These are phyloP conservation scores for Mortierella sp. DNA, from an alignment of 371 early-diverging fungal species.

Conservation along the genomic window DNA sequence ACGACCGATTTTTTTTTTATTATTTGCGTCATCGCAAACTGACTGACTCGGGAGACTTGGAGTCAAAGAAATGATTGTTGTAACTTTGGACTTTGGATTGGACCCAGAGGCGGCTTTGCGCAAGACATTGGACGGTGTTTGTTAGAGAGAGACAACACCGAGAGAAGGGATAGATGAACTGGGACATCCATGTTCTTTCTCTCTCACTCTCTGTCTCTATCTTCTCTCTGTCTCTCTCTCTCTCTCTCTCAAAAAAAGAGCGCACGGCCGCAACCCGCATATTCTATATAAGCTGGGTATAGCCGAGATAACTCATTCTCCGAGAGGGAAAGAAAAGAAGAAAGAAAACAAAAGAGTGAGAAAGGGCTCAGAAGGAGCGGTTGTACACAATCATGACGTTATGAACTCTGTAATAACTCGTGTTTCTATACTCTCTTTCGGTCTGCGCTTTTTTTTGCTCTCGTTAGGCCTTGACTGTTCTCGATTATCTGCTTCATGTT, in stretches of 20 bases:
- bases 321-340: not conserved
- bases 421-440: conserved; percentile 5
- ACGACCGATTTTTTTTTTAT: conserved; percentile 13
- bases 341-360: conserved; percentile 2
- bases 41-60: conserved; percentile 28
- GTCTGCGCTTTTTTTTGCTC: conserved; percentile 1
- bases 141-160: too few species aligned
- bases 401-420: too few species aligned
- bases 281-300: too few species aligned
- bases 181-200: too few species aligned
- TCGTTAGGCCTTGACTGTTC: conserved; percentile 65
- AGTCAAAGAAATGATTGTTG: not conserved
- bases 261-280: too few species aligned
- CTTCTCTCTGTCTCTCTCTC: too few species aligned
- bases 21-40: not conserved
- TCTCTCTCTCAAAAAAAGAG: too few species aligned
- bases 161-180: too few species aligned
- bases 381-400: not conserved
- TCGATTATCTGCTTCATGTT: conserved; percentile 52
- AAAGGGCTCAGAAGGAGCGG: not conserved
- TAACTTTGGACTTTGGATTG: too few species aligned
- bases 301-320: too few species aligned
- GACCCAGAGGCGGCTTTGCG: conserved; percentile 21
- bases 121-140: too few species aligned
- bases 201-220: too few species aligned